Evolutionary conservation across 805 yeast genomes (phyloP).

Genomic region (Candida coquimbonensis): DNA sequence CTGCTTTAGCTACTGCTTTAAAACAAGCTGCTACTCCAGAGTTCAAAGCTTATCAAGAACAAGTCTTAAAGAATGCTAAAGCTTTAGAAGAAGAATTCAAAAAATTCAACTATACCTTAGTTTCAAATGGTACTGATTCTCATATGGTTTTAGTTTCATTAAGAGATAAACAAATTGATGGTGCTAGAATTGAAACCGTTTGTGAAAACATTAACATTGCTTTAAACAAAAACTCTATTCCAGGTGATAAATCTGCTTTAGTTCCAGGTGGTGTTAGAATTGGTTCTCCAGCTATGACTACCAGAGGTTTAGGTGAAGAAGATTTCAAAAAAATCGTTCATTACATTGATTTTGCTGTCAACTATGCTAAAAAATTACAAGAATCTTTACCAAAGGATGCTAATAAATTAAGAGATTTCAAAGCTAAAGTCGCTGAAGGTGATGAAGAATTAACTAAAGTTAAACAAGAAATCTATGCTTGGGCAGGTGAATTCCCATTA

Average conservation of each 20-base stretch:
- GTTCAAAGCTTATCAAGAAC: slow-evolving; percentile 77
- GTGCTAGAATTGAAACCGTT: slow-evolving; percentile 91
- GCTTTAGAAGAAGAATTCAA: slow-evolving; percentile 64
- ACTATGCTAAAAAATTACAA: slow-evolving; percentile 53
- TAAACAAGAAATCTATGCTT: slow-evolving; percentile 72
- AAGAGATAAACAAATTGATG: slow-evolving; percentile 73
- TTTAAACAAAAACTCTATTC: slow-evolving; percentile 91
- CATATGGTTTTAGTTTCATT: slow-evolving; percentile 84
- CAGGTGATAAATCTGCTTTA: slow-evolving; percentile 92
- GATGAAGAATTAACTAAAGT: slow-evolving; percentile 59
- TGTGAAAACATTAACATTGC: slow-evolving; percentile 90
- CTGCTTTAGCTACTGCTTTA: slow-evolving; percentile 92
- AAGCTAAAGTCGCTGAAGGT: slow-evolving; percentile 68
- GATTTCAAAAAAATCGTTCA: slow-evolving; percentile 79
- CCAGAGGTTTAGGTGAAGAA: slow-evolving; percentile 76
- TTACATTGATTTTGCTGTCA: slow-evolving; percentile 74
- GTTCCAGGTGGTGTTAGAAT: slow-evolving; percentile 95
- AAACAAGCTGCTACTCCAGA: slow-evolving; percentile 89
- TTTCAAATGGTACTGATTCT: slow-evolving; percentile 90
- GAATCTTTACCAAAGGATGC: slow-evolving; percentile 80
- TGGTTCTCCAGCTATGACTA: slow-evolving; percentile 98
- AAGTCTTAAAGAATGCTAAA: slow-evolving; percentile 76
- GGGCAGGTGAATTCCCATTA: slow-evolving; percentile 88
- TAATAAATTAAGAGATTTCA: slow-evolving; percentile 93
- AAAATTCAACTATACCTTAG: slow-evolving; percentile 63